Base-by-base conservation (phyloP, 495 filamentous ascomycete genomes). In the Eremomyces bilateralis region DNA sequence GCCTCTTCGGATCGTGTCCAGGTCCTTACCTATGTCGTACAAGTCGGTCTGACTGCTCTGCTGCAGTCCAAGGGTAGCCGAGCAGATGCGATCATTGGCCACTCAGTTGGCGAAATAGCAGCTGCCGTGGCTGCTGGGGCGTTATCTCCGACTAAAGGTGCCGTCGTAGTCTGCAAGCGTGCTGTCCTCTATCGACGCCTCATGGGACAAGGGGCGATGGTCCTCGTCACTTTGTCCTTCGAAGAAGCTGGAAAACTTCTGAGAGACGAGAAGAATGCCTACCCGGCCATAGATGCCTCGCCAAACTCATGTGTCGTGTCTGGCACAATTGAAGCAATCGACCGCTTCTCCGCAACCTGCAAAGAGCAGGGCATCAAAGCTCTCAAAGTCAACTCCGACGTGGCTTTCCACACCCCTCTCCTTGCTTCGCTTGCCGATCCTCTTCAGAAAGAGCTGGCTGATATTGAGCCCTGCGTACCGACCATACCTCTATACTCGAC, bases 131-230 rank as follows among this genome's bases (percentile, higher is more conserved):
- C 35, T n/a, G 45, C 52, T 20, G 53, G 50, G 1, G 40, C 41
- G 2, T 28, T 58, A 6, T 43, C 52, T n/a, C 36, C 40, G 10
- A 27, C 22, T 29, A 39, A 57, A 30, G 56, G 53, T 0, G 47
- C 49, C 4, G 4, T 54, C 3, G 32, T 60, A 21, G 51, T 58
- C 15, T 43, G 45, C 4, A 42, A 44, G 8, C 41, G 59, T 20
- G 52, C 58, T 0, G 35, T 36, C 3, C 41, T 62, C 10, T 62
- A 60, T 30, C 39, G 43, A 1, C 15, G 42, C 11, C 50, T 62
- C 13, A 56, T 47, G 40, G 65, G 69, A 13, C 50, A 62, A 16
- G 52, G 59, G 0, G 62, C 58, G 20, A 69, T 73, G 56, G 49
- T 62, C 12, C 49, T 70, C 1, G 63, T 68, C 2, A 51, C 48